A percentile compares a stretch with the other conserved stretches of the same genome.
Evolutionary conservation across 345 rosid genomes (phyloP).

Genomic region (Aegle marmelos): DNA sequence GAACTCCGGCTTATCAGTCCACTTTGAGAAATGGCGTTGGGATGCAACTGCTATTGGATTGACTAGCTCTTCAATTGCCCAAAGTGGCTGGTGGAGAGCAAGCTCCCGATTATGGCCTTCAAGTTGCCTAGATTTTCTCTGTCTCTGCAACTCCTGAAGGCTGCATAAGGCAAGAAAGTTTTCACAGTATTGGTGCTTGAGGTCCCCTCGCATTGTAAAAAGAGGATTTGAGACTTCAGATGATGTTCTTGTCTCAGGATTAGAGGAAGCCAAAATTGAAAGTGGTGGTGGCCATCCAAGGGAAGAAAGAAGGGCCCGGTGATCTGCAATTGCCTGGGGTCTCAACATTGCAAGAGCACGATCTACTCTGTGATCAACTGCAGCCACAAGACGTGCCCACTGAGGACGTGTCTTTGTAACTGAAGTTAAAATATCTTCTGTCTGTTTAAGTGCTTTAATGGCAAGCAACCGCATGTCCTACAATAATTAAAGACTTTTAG

Average conservation of each 20-base stretch:
- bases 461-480: slow-evolving; percentile 66
- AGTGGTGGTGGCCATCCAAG: slow-evolving; percentile 95
- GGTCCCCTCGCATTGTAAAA: slow-evolving; percentile 74
- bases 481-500: slow-evolving; percentile 14
- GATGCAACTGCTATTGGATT: slow-evolving; percentile 77
- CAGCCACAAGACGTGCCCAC: slow-evolving; percentile 74
- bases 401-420: slow-evolving; percentile 65
- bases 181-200: slow-evolving; percentile 67
- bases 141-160: slow-evolving; percentile 79
- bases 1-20: slow-evolving; percentile 78
- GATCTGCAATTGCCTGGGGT: slow-evolving; percentile 93
- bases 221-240: slow-evolving; percentile 61
- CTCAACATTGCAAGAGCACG: slow-evolving; percentile 80
- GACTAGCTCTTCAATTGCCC: slow-evolving; percentile 97
- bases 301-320: slow-evolving; percentile 71
- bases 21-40: slow-evolving; percentile 71
- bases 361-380: slow-evolving; percentile 92
- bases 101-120: slow-evolving; percentile 58
- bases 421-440: slow-evolving; percentile 64
- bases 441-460: slow-evolving; percentile 48
- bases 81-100: slow-evolving; percentile 78
- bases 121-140: slow-evolving; percentile 81
- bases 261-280: slow-evolving; percentile 52
- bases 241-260: slow-evolving; percentile 43
- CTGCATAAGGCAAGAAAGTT: slow-evolving; percentile 75